These are phyloP conservation scores for Hortaea werneckii DNA, from an alignment of 2,329 filamentous ascomycete species.

Conservation along the genomic window DNA sequence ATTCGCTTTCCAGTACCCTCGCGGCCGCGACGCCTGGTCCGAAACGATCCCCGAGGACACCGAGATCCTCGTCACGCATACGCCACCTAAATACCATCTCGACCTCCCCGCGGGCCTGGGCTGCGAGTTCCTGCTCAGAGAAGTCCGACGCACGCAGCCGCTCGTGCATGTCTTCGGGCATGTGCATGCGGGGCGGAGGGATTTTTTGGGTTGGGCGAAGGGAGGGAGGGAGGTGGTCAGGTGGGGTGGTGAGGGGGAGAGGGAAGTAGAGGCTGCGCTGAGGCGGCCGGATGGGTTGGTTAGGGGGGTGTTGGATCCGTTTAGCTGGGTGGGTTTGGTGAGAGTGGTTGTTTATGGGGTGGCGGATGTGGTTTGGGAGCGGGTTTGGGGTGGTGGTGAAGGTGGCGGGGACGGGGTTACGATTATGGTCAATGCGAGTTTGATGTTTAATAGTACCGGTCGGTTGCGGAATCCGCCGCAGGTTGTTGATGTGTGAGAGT, in stretches of 20 bases:
- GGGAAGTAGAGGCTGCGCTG: slow-evolving; percentile 58
- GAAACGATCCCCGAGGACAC: slow-evolving; percentile 59
- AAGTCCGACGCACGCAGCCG: slow-evolving; percentile 66
- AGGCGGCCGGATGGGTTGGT: slow-evolving; percentile 26
- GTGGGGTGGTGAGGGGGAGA: slow-evolving; percentile 61
- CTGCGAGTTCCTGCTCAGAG: slow-evolving; percentile 56
- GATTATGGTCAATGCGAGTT: slow-evolving; percentile 52
- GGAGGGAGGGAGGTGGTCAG: slow-evolving; percentile 59
- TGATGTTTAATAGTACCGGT: slow-evolving; percentile 41
- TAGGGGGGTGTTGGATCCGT: slow-evolving; percentile 21
- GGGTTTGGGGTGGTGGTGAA: slow-evolving; percentile 46
- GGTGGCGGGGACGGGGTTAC: slow-evolving; percentile 40
- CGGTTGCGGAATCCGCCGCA: slow-evolving; percentile 39
- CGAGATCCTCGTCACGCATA: slow-evolving; percentile 74
- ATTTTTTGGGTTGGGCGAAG: slow-evolving; percentile 14
- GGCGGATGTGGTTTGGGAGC: slow-evolving; percentile 49
- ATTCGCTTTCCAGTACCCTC: slow-evolving; percentile 68
- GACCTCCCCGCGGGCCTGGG: slow-evolving; percentile 55
- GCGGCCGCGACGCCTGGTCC: slow-evolving; percentile 58
- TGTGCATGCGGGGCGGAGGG: slow-evolving; percentile 54
- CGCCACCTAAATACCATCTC: slow-evolving; percentile 64
- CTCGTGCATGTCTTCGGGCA: slow-evolving; percentile 76
- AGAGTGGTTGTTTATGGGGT: slow-evolving; percentile 44
- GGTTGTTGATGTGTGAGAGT: slow-evolving; percentile 18
- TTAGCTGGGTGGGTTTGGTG: slow-evolving; percentile 41